Evolutionary conservation across 495 filamentous ascomycete species (phyloP).

Genomic region (Daldinia decipiens): DNA sequence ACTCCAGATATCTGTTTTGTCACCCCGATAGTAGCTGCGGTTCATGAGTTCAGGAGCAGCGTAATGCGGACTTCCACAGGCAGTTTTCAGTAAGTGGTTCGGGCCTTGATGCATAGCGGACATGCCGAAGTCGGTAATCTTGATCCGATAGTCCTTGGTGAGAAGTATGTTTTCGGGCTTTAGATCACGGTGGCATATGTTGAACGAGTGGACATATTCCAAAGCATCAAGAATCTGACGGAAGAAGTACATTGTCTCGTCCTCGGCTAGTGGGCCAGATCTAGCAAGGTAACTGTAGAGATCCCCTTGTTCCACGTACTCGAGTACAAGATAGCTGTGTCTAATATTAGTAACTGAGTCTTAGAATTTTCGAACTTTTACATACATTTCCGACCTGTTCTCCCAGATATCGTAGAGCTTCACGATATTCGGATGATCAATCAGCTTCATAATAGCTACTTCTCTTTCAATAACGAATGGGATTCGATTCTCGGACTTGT

Average conservation of each 20-base stretch:
- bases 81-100: constrained; percentile 78
- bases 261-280: constrained; percentile 74
- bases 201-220: constrained; percentile 89
- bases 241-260: constrained; percentile 84
- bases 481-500: constrained; percentile 70
- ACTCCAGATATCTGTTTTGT: constrained; percentile 91
- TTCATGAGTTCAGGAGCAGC: constrained; percentile 90
- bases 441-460: constrained; percentile 94
- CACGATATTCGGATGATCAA: constrained; percentile 93
- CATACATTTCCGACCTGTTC: constrained; percentile 90
- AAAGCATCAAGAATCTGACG: constrained; percentile 93
- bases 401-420: constrained; percentile 96
- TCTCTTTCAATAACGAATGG: constrained; percentile 90
- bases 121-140: constrained; percentile 98
- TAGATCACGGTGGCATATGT: constrained; percentile 94
- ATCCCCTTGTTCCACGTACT: constrained; percentile 91
- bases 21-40: constrained; percentile 77
- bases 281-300: constrained; percentile 83
- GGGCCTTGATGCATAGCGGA: constrained; percentile 85
- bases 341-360: constrained; percentile 39
- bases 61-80: constrained; percentile 96
- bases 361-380: constrained; percentile 30
- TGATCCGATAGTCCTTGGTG: constrained; percentile 74
- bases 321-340: constrained; percentile 91
- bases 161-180: constrained; percentile 98